Evolutionary conservation across 176 grass and related monocot species (phyloP).

Genomic region (Secale cereale): DNA sequence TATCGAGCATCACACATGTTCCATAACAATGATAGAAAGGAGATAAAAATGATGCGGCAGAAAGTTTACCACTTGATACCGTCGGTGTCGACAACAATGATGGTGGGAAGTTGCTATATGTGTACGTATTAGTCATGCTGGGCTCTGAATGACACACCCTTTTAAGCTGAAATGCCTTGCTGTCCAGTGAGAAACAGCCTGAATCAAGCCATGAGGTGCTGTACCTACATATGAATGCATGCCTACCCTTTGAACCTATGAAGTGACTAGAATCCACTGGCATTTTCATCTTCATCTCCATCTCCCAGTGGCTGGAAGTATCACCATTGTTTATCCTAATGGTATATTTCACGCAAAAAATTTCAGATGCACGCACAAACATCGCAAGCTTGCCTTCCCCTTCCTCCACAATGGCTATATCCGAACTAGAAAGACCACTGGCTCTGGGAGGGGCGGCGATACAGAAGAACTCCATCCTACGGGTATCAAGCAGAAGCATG

Average conservation of each 20-base stretch:
- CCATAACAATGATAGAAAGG: background rate
- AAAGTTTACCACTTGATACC: background rate
- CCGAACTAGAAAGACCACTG: background rate
- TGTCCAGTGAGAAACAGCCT: background rate
- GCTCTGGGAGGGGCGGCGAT: background rate
- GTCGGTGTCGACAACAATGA: background rate
- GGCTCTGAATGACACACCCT: background rate
- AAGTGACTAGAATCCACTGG: background rate
- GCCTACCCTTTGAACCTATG: background rate
- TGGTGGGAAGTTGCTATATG: background rate
- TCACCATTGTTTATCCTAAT: background rate
- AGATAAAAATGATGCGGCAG: background rate
- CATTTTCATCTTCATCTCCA: background rate
- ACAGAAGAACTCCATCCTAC: background rate
- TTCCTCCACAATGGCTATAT: background rate
- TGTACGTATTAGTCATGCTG: background rate
- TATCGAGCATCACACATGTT: too few relatives aligned
- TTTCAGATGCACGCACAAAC: background rate
- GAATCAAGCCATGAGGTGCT: accelerated
- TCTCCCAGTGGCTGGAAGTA: background rate
- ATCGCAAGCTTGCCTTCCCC: background rate
- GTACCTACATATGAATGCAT: background rate
- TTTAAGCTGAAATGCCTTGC: background rate
- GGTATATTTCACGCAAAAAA: background rate
- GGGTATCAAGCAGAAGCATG: background rate